These are phyloP conservation scores for Alternaria dauci DNA, from an alignment of 2,329 filamentous ascomycete species.

Conservation along the genomic window DNA sequence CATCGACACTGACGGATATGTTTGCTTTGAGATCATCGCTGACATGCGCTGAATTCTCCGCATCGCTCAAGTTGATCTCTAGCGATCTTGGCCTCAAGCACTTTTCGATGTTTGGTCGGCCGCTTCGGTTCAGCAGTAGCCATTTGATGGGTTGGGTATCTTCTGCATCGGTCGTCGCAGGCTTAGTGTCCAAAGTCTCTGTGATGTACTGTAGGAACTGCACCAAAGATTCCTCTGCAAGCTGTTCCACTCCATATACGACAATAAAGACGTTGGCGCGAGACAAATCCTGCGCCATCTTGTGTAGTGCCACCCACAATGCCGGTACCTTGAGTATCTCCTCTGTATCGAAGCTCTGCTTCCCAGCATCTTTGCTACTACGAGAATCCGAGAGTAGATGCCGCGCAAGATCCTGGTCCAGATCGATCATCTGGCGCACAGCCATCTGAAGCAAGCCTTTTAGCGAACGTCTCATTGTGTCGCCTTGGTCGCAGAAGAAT, in stretches of 20 bases:
- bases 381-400: constrained; percentile 32
- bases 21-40: constrained; percentile 27
- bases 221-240: constrained; percentile 29
- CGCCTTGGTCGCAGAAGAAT: constrained; percentile 35
- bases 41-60: constrained; percentile 23
- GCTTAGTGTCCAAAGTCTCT: constrained; percentile 4
- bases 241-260: constrained; percentile 30
- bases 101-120: constrained; percentile 31
- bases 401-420: constrained; percentile 28
- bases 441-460: constrained; percentile 26
- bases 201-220: constrained; percentile 24
- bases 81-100: constrained; percentile 20
- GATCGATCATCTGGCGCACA: constrained; percentile 30
- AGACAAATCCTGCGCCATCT: constrained; percentile 21
- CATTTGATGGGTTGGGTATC: constrained; percentile 25
- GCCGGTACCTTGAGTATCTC: constrained; percentile 22
- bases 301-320: constrained; percentile 31
- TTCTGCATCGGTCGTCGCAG: not conserved
- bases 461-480: constrained; percentile 27
- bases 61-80: constrained; percentile 32
- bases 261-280: constrained; percentile 27
- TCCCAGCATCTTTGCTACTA: constrained; percentile 25
- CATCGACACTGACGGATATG: constrained; percentile 28
- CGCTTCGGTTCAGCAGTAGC: constrained; percentile 29
- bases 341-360: constrained; percentile 28